These are phyloP conservation scores for Rhinocladiella similis DNA, from an alignment of 2,329 filamentous ascomycete genomes.

Conservation along the genomic window DNA sequence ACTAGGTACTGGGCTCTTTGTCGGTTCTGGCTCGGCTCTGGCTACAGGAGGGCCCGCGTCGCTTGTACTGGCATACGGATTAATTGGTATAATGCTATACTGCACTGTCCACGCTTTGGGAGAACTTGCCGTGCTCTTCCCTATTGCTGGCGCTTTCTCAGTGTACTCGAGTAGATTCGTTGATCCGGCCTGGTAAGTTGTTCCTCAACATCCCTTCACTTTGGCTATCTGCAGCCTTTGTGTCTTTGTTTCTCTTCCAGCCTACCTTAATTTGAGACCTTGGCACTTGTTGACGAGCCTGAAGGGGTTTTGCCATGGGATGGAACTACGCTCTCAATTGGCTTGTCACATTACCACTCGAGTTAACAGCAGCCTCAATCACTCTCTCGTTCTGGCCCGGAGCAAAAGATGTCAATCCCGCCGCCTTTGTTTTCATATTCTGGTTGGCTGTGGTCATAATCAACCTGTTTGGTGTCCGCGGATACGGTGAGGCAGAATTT, in stretches of 20 bases:
- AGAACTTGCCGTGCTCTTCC: conserved; percentile 85
- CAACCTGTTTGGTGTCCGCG: conserved; percentile 85
- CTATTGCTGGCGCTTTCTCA: conserved; percentile 87
- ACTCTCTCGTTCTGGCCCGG: conserved; percentile 75
- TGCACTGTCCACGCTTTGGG: conserved; percentile 89
- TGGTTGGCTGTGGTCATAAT: conserved; percentile 72
- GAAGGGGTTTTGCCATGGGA: conserved; percentile 78
- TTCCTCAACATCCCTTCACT: too few relatives aligned
- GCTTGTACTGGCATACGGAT: conserved; percentile 69
- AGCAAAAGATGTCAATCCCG: conserved; percentile 60
- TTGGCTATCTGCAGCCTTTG: too few relatives aligned
- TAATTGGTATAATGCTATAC: conserved; percentile 85
- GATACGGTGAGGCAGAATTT: conserved; percentile 88
- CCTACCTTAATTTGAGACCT: too few relatives aligned
- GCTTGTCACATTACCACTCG: conserved; percentile 78
- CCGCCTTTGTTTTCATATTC: conserved; percentile 82
- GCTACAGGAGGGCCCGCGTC: conserved; percentile 74
- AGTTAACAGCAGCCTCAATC: conserved; percentile 83
- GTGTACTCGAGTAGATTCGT: conserved; percentile 88
- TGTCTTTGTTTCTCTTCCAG: too few relatives aligned
- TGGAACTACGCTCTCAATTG: conserved; percentile 67
- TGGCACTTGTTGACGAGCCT: too few relatives aligned
- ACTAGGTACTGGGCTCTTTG: conserved; percentile 82
- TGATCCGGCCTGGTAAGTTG: conserved; percentile 72
- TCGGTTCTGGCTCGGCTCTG: conserved; percentile 73